Base-by-base conservation (phyloP, 2,329 filamentous ascomycete species). In the Arthroderma uncinatum region DNA sequence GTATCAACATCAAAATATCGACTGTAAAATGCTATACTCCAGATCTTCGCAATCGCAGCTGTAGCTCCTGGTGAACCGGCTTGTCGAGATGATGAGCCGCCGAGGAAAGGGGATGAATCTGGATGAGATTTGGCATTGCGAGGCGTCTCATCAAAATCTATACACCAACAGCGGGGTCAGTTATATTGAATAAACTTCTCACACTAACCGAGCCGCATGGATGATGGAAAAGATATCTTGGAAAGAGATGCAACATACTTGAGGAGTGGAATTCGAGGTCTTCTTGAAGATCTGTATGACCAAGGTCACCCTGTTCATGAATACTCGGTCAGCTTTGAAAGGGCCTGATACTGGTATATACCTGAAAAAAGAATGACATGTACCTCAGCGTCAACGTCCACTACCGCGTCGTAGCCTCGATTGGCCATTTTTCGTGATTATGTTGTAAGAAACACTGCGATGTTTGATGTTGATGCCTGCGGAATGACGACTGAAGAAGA, bases 1-100 rank as follows among this genome's bases (percentile, higher is more conserved):
- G 93, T 97, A 74, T 98, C 93, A 62, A 98, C 92, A 69, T 98
- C 93, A 76, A 98, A 98, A 82, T 93, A 97, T 75, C 95, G 93
- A 57, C 90, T 84, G 76, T 98, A 98, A 78, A 95, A 98, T 58
- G 84, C 83, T 61, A 97, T 78, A 48, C 84, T 84, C 93, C 93
- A 98, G 62, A 97, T 86, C 76, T 86, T 90, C 67, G 88, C 88
- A 75, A 97, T 97, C 60, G 82, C 79, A 14, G 74, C 73, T n/a
- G 68, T 70, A 55, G 68, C 68, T 58, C 70, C 69, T 56, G 70
- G 55, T 10, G 71, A 70, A 61, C 74, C 71, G 56, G 71, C 67
- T 40, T 66, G 70, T 33, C 74, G 71, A 21, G 71, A 65, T 48
- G 69, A 65, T 61, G 70, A 62, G 57, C 70, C 74, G 58, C 74